Evolutionary conservation across 257 asterid genomes (phyloP).

Genomic region (Solanum sitiens): DNA sequence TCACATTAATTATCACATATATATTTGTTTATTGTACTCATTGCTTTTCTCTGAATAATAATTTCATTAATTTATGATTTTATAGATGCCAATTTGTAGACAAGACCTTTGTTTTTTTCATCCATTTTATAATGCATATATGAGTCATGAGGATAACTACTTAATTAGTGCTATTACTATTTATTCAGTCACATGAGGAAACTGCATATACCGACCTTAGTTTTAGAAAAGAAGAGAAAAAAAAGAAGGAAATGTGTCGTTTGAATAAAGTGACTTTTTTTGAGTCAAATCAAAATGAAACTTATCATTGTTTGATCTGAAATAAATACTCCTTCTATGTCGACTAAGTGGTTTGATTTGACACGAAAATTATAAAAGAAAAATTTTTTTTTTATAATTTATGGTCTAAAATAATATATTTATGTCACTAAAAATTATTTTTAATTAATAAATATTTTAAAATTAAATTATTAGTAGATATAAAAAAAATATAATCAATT

Average conservation of each 20-base stretch:
- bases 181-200: background rate
- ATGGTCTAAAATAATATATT: no score
- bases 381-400: no score
- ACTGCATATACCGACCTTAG: background rate
- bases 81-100: background rate
- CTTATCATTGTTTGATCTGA: background rate
- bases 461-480: no score
- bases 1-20: background rate
- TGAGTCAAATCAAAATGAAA: background rate
- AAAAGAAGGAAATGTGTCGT: background rate
- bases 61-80: background rate
- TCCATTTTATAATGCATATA: background rate
- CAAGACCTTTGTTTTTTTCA: background rate
- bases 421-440: no score
- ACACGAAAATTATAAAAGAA: no score
- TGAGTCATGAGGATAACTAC: background rate
- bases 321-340: background rate
- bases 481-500: no score
- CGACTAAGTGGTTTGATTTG: no score
- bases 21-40: background rate
- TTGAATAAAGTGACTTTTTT: background rate
- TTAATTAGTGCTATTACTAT: background rate
- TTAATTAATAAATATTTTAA: no score
- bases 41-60: background rate
- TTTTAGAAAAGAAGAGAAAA: background rate